A percentile compares a stretch with the other conserved stretches of the same genome.
These are phyloP conservation scores for Penicillium crustosum DNA, from an alignment of 2,329 filamentous ascomycete species.

Conservation along the genomic window DNA sequence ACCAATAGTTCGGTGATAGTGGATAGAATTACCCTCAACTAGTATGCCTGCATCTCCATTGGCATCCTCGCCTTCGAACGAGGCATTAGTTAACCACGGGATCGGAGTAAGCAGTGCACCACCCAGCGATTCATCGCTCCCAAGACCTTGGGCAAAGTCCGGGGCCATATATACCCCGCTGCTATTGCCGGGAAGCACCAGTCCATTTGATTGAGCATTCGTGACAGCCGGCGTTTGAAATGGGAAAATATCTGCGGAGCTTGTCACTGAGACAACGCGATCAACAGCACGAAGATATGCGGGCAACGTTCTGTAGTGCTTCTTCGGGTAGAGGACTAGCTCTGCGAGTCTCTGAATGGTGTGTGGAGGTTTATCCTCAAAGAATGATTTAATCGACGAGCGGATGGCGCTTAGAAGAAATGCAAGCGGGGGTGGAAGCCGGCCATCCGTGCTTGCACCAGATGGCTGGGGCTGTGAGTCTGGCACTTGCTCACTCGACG, in stretches of 20 bases:
- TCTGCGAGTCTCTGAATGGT: slow-evolving; percentile 91
- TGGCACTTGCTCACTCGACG: slow-evolving; percentile 44
- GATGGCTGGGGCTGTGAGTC: slow-evolving; percentile 45
- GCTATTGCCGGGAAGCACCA: slow-evolving; percentile 34
- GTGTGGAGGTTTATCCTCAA: slow-evolving; percentile 76
- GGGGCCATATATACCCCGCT: slow-evolving; percentile 36
- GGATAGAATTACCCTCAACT: slow-evolving; percentile 21
- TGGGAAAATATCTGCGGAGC: slow-evolving; percentile 75
- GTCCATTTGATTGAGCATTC: slow-evolving; percentile 55
- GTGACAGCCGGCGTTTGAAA: slow-evolving; percentile 51
- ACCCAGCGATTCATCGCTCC: slow-evolving; percentile 84
- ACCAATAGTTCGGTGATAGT: not conserved
- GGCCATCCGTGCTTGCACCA: slow-evolving; percentile 47
- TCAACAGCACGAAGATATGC: slow-evolving; percentile 89
- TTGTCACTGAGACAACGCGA: slow-evolving; percentile 86
- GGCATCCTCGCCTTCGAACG: slow-evolving; percentile 28
- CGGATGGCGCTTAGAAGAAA: slow-evolving; percentile 62
- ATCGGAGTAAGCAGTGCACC: slow-evolving; percentile 92
- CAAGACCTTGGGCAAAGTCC: slow-evolving; percentile 51
- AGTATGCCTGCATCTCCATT: slow-evolving; percentile 22
- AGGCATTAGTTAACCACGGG: slow-evolving; percentile 68
- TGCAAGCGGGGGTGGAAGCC: slow-evolving; percentile 64
- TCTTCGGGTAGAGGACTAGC: slow-evolving; percentile 72
- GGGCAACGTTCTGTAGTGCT: slow-evolving; percentile 77
- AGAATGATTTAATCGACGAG: slow-evolving; percentile 62